Evolutionary conservation across 78 protist genomes (phyloP).

Genomic region (Reticulomyxa filosa): DNA sequence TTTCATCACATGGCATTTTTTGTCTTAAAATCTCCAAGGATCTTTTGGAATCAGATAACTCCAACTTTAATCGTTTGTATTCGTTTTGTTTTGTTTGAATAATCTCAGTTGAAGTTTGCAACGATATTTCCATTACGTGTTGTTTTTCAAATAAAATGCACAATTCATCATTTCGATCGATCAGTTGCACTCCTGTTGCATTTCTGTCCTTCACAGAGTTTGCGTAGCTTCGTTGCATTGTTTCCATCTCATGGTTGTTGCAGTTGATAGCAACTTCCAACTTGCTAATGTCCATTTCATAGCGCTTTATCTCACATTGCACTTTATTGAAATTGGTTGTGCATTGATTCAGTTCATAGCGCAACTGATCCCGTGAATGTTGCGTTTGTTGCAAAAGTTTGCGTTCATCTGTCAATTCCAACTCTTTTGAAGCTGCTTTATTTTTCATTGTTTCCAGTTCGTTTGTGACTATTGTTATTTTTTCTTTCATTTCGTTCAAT

Average conservation of each 20-base stretch:
- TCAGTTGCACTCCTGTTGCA: conserved; percentile 45
- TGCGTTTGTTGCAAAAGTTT: not conserved
- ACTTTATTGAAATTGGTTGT: not conserved
- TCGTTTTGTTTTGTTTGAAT: too few relatives aligned
- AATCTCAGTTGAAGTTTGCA: not conserved
- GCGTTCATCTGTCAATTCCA: conserved; percentile 4
- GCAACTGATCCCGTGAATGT: not conserved
- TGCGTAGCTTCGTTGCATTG: conserved; percentile 31
- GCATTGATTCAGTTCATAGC: not conserved
- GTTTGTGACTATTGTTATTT: conserved; percentile 30
- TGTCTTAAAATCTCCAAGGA: too few relatives aligned
- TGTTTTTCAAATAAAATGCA: conserved; percentile 51
- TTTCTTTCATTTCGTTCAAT: conserved; percentile 38
- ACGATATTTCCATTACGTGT: conserved; percentile 20
- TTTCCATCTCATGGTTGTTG: conserved; percentile 32
- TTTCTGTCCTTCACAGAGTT: conserved; percentile 35
- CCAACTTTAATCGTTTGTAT: too few relatives aligned
- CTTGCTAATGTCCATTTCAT: conserved; percentile 22
- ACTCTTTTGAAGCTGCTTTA: conserved; percentile 12
- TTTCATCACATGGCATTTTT: too few relatives aligned
- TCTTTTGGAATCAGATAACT: too few relatives aligned
- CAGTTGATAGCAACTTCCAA: conserved; percentile 33
- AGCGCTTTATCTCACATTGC: conserved; percentile 16
- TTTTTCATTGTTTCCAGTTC: conserved; percentile 28
- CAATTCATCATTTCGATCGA: conserved; percentile 64